Conservation (phyloP, 176 grass and related monocot species). For the Coix lacrymajobi region DNA sequence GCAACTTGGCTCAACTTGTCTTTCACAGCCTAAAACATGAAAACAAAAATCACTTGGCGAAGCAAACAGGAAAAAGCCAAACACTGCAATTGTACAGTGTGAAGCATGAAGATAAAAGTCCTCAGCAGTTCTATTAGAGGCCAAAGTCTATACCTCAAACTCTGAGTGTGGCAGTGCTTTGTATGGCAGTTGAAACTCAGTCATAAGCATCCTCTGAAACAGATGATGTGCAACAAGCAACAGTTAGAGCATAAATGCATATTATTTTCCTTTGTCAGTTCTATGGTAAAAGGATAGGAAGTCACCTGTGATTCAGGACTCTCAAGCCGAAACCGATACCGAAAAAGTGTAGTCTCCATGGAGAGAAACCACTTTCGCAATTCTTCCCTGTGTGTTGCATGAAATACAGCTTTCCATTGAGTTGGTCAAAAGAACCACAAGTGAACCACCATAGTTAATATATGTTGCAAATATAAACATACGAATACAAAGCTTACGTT, state of each 20-base stretch:
- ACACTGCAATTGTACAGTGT: not conserved
- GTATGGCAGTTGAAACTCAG: constrained; percentile 83
- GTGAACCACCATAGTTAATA: not conserved
- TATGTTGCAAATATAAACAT: not conserved
- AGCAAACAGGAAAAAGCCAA: not conserved
- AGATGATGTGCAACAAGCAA: constrained; percentile 8
- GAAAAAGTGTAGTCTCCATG: constrained; percentile 82
- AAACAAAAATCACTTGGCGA: constrained; percentile 8
- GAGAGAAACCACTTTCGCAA: constrained; percentile 97
- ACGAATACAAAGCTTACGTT: constrained; percentile 54
- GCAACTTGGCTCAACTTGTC: constrained; percentile 90
- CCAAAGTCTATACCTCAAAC: constrained; percentile 64
- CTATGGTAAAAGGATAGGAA: constrained; percentile 11
- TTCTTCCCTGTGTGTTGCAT: constrained; percentile 57
- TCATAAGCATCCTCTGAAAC: constrained; percentile 76
- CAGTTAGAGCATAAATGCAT: constrained; percentile 16
- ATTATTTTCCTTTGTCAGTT: not conserved
- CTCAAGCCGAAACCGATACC: constrained; percentile 75
- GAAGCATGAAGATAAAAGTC: constrained; percentile 11
- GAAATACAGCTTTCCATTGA: not conserved
- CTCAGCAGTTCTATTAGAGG: constrained; percentile 1
- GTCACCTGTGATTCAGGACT: constrained; percentile 78
- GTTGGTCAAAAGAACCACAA: constrained; percentile 13
- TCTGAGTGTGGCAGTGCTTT: constrained; percentile 76
- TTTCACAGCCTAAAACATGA: constrained; percentile 61